Base-by-base conservation (phyloP, 805 yeast genomes). In the Saccharomycopsis schoenii region DNA sequence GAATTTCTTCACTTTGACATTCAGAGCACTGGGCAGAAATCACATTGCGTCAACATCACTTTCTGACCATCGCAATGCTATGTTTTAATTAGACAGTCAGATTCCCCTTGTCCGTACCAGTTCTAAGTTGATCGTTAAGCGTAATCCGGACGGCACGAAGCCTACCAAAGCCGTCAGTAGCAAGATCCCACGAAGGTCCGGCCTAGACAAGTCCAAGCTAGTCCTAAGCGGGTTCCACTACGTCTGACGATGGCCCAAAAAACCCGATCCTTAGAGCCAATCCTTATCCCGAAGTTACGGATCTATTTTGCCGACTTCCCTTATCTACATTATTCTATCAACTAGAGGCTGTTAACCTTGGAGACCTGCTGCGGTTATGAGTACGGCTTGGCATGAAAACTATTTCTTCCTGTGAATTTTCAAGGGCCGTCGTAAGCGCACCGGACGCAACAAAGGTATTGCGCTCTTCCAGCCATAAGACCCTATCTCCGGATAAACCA, bases 301-400 rank as follows among this genome's bases (percentile, higher is more conserved):
- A 73, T 71, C 74, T 67, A 73, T 70, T 73, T 72, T 73, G 76
- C 76, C 74, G 76, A 73, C 74, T 73, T 73, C 76, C 76, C 75
- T 71, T 72, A 73, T 71, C 76, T 72, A 73, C 75, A 71, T 73
- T 71, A 70, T 72, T 72, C 76, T 73, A 71, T 73, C 75, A 73
- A 72, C 76, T 72, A 73, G 75, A 73, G 76, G 75, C 76, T 72
- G 76, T 73, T 73, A 73, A 72, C 76, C 76, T 73, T 71, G 76
- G 76, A 73, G 76, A 73, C 76, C 76, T 73, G 55, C 55, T 50
- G 55, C 55, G 55, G 55, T 50, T 50, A 50, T 50, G 55, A 50
- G 37, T 42, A 42, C 50, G 50, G 50, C 50, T 42, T 42, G 50
- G 50, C 50, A 42, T 42, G 50, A 42, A 42, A 42, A 42, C 50